These are phyloP conservation scores for Boletus barrowsii DNA, from an alignment of 768 basidiomycete genomes.

Conservation along the genomic window DNA sequence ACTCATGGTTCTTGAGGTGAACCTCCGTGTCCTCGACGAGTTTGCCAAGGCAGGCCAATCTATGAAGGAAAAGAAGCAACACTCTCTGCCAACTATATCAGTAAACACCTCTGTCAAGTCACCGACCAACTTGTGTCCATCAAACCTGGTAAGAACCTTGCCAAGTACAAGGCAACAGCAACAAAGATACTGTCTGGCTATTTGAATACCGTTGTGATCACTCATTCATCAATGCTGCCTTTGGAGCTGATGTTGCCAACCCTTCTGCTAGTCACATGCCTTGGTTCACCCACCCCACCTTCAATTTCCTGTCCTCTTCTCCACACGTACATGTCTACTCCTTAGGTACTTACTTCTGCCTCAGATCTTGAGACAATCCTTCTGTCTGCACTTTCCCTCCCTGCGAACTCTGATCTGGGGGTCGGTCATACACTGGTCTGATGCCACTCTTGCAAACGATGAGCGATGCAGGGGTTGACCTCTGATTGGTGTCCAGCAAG, in stretches of 20 bases:
- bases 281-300: conserved; percentile 33
- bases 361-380: conserved; percentile 47
- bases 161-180: conserved; percentile 13
- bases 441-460: conserved; percentile 43
- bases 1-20: conserved; percentile 43
- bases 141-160: conserved; percentile 14
- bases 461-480: conserved; percentile 28
- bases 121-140: conserved; percentile 6
- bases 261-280: conserved; percentile 31
- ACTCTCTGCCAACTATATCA: conserved; percentile 28
- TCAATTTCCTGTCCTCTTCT: conserved; percentile 40
- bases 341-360: conserved; percentile 27
- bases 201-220: conserved; percentile 8
- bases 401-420: conserved; percentile 14
- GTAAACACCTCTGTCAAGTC: conserved; percentile 8
- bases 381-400: conserved; percentile 35
- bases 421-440: conserved; percentile 39
- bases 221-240: not conserved
- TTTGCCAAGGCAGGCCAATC: not conserved
- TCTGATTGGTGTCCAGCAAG: conserved; percentile 26
- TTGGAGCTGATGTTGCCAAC: conserved; percentile 9
- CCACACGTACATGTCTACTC: conserved; percentile 44
- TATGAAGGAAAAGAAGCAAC: conserved; percentile 6
- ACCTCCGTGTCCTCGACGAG: conserved; percentile 34
- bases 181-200: conserved; percentile 19